Evolutionary conservation across 2,329 filamentous ascomycete genomes (phyloP).

Genomic region (Calonectria honghensis): DNA sequence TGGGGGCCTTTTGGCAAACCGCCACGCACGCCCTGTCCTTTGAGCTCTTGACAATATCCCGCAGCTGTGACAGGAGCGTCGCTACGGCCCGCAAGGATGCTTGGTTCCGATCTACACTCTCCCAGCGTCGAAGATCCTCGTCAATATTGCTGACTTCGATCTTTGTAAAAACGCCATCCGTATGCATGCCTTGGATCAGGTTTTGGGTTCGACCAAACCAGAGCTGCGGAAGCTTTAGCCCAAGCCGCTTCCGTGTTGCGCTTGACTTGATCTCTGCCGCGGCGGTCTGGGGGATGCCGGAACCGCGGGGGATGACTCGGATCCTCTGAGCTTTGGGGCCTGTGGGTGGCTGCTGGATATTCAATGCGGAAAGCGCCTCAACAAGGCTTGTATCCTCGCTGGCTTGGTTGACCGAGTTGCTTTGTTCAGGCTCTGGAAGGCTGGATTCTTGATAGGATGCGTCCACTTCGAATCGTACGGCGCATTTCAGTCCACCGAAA

Average conservation of each 20-base stretch:
- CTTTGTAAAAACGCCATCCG: conserved; percentile 41
- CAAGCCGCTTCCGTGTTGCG: neutral
- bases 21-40: conserved; percentile 29
- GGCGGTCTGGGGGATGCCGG: neutral
- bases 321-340: neutral
- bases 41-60: conserved; percentile 11
- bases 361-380: neutral
- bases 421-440: neutral
- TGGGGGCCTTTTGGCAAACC: neutral
- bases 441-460: conserved; percentile 6
- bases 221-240: conserved; percentile 48
- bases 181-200: conserved; percentile 50
- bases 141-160: conserved; percentile 32
- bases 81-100: conserved; percentile 31
- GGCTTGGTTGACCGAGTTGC: neutral
- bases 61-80: conserved; percentile 21
- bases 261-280: conserved; percentile 51
- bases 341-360: neutral
- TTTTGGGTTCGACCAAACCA: conserved; percentile 56
- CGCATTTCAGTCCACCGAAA: conserved; percentile 46
- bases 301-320: conserved; percentile 22
- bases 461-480: conserved; percentile 47
- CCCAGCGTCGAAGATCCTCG: conserved; percentile 33
- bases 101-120: conserved; percentile 30
- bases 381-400: neutral